Evolutionary conservation across 768 basidiomycete species (phyloP).

Genomic region (Rhodocollybia butyracea): DNA sequence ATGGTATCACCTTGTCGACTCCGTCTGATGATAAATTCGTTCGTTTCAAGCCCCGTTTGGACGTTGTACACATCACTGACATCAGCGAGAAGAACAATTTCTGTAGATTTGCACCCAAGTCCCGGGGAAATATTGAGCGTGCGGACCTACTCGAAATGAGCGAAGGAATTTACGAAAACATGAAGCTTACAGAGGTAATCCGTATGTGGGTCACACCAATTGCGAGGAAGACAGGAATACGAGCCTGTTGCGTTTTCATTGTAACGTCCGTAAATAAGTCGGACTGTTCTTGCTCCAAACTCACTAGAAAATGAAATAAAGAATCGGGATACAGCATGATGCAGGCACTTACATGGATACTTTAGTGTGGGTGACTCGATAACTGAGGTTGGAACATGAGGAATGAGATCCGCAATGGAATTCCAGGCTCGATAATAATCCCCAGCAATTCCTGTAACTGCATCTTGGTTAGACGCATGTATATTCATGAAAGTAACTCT

Average conservation of each 20-base stretch:
- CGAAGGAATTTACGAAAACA: not conserved
- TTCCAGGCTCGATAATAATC: conserved; percentile 58
- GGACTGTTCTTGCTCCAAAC: conserved; percentile 57
- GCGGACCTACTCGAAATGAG: conserved; percentile 44
- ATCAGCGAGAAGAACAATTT: conserved; percentile 76
- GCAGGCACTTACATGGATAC: conserved; percentile 58
- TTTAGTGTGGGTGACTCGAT: conserved; percentile 36
- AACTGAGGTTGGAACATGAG: conserved; percentile 48
- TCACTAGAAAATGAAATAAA: conserved; percentile 33
- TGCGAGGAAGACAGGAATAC: conserved; percentile 67
- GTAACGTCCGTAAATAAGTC: conserved; percentile 59
- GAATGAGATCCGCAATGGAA: conserved; percentile 58
- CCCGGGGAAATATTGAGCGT: conserved; percentile 67
- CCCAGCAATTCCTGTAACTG: conserved; percentile 50
- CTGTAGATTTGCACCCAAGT: conserved; percentile 73
- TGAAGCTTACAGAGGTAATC: conserved; percentile 62
- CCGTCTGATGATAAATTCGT: conserved; percentile 80
- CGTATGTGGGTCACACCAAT: conserved; percentile 71
- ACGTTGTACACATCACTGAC: conserved; percentile 87
- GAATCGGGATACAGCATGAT: not conserved
- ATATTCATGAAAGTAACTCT: not conserved
- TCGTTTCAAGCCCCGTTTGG: conserved; percentile 65
- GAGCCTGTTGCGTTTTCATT: conserved; percentile 65
- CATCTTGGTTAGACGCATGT: not conserved
- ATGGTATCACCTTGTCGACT: conserved; percentile 67